phyloP scores from a whole-genome alignment of 352 stramenopile species.

The Phytophthora meadii region DNA sequence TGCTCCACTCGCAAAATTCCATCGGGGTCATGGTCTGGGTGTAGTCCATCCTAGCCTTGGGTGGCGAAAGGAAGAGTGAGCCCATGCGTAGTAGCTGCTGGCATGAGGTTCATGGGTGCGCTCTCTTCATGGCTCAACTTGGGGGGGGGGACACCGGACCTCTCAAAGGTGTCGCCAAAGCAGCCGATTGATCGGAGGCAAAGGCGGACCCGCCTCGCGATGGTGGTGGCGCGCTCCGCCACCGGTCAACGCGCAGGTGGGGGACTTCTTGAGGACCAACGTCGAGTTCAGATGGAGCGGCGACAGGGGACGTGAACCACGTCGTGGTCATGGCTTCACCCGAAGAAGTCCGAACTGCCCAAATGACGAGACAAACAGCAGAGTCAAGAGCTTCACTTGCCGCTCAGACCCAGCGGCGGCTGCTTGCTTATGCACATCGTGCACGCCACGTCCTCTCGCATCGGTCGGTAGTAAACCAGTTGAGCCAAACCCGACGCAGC shows the following conservation, averaged over 20 bases:
- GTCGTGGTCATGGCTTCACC: conserved; percentile 32
- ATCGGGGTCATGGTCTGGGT: too few species aligned
- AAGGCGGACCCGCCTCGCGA: conserved; percentile 17
- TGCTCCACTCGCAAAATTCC: too few species aligned
- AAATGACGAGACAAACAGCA: neutral
- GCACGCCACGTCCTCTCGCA: conserved; percentile 33
- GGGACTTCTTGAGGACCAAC: conserved; percentile 6
- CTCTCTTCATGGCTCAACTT: too few species aligned
- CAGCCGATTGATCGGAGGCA: conserved; percentile 13
- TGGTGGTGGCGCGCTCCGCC: conserved; percentile 28
- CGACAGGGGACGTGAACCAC: conserved; percentile 11
- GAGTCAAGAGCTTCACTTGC: neutral
- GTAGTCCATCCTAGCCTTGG: too few species aligned
- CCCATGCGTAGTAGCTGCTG: too few species aligned
- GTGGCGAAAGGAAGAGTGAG: too few species aligned
- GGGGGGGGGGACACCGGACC: too few species aligned
- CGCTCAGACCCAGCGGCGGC: conserved; percentile 23
- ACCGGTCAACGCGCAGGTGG: neutral
- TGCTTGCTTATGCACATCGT: conserved; percentile 31
- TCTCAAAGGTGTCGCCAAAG: neutral
- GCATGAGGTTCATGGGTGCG: too few species aligned
- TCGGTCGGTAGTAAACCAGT: conserved; percentile 13
- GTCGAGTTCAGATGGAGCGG: conserved; percentile 28
- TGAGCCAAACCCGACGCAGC: conserved; percentile 34
- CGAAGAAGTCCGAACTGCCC: conserved; percentile 19